These are phyloP conservation scores for Fusarium agapanthi DNA, from an alignment of 2,329 filamentous ascomycete genomes.

Conservation along the genomic window DNA sequence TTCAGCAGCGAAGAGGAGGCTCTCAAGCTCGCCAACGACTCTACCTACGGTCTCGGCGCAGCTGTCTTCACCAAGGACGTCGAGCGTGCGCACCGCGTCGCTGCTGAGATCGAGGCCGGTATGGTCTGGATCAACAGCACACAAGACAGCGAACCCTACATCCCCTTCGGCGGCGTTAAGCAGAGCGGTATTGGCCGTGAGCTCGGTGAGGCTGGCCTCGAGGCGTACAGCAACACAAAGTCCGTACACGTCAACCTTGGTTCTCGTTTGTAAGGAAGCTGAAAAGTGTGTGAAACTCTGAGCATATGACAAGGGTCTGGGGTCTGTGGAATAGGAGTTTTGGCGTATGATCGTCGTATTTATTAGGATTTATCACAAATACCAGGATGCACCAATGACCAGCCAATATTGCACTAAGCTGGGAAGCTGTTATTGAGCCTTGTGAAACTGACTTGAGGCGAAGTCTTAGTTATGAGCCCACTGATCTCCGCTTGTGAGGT, in stretches of 20 bases:
- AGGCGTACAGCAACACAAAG: slow-evolving; percentile 42
- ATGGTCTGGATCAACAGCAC: slow-evolving; percentile 61
- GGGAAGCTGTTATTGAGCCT: neutral
- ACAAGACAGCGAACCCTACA: slow-evolving; percentile 39
- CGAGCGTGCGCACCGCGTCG: slow-evolving; percentile 80
- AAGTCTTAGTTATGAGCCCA: slow-evolving; percentile 2
- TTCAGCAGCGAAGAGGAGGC: slow-evolving; percentile 82
- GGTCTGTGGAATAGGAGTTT: slow-evolving; percentile 12
- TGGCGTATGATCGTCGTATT: slow-evolving; percentile 24
- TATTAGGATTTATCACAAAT: slow-evolving; percentile 9
- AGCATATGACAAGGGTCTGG: neutral
- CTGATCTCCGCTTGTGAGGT: neutral
- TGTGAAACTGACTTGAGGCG: slow-evolving; percentile 3
- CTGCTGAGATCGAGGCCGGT: slow-evolving; percentile 76
- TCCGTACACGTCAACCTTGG: slow-evolving; percentile 41
- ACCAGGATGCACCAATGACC: slow-evolving; percentile 1
- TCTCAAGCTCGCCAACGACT: slow-evolving; percentile 76
- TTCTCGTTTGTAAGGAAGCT: slow-evolving; percentile 28
- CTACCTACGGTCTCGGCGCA: slow-evolving; percentile 80
- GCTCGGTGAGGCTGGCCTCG: slow-evolving; percentile 39
- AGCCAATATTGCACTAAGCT: neutral
- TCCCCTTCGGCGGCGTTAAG: slow-evolving; percentile 42
- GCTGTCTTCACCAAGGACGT: slow-evolving; percentile 82
- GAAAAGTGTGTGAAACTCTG: neutral
- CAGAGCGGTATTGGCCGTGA: slow-evolving; percentile 42